phyloP scores from a whole-genome alignment of 2,329 filamentous ascomycete genomes.

The Colletotrichum paranaense region DNA sequence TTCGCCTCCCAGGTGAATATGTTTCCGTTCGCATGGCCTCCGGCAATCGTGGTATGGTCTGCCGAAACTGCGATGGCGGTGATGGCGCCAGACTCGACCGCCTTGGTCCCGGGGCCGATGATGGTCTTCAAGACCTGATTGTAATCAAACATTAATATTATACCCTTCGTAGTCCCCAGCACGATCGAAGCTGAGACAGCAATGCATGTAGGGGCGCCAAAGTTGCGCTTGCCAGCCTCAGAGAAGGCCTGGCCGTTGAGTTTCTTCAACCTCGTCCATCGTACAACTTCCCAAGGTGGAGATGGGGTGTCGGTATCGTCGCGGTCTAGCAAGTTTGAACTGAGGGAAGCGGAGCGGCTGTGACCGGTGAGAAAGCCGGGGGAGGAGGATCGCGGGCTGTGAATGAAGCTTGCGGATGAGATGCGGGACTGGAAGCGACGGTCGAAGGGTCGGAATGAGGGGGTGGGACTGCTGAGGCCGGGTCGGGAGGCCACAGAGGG shows the following conservation, averaged over 20 bases:
- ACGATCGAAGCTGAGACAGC: conserved; percentile 89
- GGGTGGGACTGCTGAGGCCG: conserved; percentile 76
- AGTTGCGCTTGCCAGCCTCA: conserved; percentile 90
- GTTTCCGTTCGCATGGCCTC: conserved; percentile 87
- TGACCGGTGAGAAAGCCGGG: conserved; percentile 82
- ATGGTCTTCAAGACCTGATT: conserved; percentile 95
- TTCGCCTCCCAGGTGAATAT: conserved; percentile 98
- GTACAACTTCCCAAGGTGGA: conserved; percentile 94
- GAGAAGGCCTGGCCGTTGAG: conserved; percentile 92
- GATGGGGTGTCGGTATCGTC: conserved; percentile 77
- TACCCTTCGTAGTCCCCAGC: conserved; percentile 91
- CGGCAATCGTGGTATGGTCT: conserved; percentile 91
- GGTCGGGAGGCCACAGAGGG: conserved; percentile 76
- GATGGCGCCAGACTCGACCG: conserved; percentile 89
- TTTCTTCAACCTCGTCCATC: conserved; percentile 94
- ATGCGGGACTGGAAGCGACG: conserved; percentile 92
- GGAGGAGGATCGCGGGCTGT: conserved; percentile 77
- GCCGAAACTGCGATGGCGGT: conserved; percentile 91
- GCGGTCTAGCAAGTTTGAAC: conserved; percentile 74
- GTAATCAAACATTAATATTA: conserved; percentile 97
- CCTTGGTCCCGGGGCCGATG: conserved; percentile 93
- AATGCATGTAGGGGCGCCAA: conserved; percentile 90
- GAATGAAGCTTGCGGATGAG: conserved; percentile 65
- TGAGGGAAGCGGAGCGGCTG: conserved; percentile 83
- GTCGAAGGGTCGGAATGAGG: conserved; percentile 93